Evolutionary conservation across 2,329 filamentous ascomycete species (phyloP), one percentile per base, ranked within the genome.

Genomic region (Rutstroemia sp.): DNA sequence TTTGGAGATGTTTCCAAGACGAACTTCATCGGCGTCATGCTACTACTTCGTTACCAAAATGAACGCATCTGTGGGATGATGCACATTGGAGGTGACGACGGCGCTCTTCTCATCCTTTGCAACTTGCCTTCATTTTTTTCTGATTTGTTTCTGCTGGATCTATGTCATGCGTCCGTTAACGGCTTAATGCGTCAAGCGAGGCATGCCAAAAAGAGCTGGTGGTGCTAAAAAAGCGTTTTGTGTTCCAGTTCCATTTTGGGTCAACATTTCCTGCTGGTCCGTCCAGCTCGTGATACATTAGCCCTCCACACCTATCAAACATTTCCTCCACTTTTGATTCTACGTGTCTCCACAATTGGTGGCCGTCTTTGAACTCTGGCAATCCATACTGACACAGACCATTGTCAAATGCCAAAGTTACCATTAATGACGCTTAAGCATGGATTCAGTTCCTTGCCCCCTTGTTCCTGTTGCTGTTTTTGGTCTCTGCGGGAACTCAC

Each of bases 241-340:
- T 57, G 50, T 64, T 67, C 21, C 21, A 17, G 7, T 47, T 47
- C 67, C 67, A 63, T 57, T 66, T 68, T 58, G 60, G 65, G 67
- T 62, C 63, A 68, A 64, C 56, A 62, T 58, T 64, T 68, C 66
- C 38, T 34, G 48, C 55, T 54, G 59, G 62, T 64, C 51, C 57
- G 44, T 52, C 56, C 58, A 56, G 49, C 60, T 54, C 60, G 51
- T 60, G 57, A 58, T 60, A 48, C 64, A 53, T 62, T 67, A 68
- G 66, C 62, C 61, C 65, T 69, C 64, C 67, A 68, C 67, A 68
- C 65, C 63, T 64, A 38, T 53, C 52, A 17, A 17, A 57, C 27
- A 12, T 30, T 56, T 21, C 65, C 64, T 67, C 66, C 67, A 68
- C 65, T 68, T 63, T 67, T 67, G 63, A 51, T 62, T 39, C 50